Evolutionary conservation across 2,329 filamentous ascomycete species (phyloP).

Genomic region (Cercospora sp.): DNA sequence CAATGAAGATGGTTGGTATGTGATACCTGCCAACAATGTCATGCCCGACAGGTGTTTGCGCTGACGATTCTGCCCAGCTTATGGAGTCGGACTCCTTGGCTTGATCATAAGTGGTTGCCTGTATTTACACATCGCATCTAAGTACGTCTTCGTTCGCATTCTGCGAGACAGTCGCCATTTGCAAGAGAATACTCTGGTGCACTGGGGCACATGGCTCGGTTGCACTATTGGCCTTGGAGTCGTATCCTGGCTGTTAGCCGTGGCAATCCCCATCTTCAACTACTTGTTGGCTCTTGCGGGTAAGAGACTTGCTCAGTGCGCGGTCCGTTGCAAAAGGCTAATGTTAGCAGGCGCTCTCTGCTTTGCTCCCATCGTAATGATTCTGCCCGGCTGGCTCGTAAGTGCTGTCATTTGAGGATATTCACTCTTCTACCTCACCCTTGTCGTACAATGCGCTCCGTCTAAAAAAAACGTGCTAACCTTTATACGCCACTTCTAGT

Average conservation of each 20-base stretch:
- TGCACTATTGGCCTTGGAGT: constrained; percentile 48
- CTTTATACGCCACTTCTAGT: constrained; percentile 29
- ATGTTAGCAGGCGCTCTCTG: constrained; percentile 39
- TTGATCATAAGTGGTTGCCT: constrained; percentile 54
- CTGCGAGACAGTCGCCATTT: constrained; percentile 55
- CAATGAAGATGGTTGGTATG: constrained; percentile 57
- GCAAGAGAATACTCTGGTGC: constrained; percentile 53
- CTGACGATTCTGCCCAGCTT: constrained; percentile 39
- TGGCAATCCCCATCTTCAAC: constrained; percentile 59
- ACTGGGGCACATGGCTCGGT: constrained; percentile 56
- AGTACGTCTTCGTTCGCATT: constrained; percentile 59
- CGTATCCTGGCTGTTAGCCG: constrained; percentile 54
- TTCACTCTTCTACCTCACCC: neutral
- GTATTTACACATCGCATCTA: constrained; percentile 54
- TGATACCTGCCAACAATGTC: neutral
- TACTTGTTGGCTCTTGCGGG: constrained; percentile 54
- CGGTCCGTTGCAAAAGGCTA: neutral
- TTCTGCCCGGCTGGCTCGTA: constrained; percentile 49
- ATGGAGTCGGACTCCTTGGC: constrained; percentile 60
- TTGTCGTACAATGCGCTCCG: neutral
- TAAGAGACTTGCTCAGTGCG: constrained; percentile 25
- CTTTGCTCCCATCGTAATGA: constrained; percentile 54
- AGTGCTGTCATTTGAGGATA: neutral
- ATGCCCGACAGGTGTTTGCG: neutral
- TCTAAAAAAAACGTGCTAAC: neutral